Evolutionary conservation across 2,329 filamentous ascomycete genomes (phyloP).

Genomic region (Karstenula rhodostoma): DNA sequence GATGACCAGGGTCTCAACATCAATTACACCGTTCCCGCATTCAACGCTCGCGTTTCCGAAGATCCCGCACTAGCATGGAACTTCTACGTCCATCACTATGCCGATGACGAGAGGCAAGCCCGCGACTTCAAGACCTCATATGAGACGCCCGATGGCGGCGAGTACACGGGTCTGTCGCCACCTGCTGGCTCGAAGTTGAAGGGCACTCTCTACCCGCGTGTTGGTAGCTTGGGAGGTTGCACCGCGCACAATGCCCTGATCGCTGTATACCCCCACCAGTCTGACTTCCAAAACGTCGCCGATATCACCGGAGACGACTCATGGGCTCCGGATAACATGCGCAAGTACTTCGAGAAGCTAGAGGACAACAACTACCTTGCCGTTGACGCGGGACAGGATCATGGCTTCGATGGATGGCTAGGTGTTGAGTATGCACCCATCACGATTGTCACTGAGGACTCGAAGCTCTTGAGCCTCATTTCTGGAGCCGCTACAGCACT

Average conservation of each 20-base stretch:
- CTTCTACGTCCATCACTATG: constrained; percentile 70
- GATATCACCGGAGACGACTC: constrained; percentile 66
- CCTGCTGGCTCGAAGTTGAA: constrained; percentile 61
- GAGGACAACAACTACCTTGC: constrained; percentile 64
- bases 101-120: constrained; percentile 60
- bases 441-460: constrained; percentile 60
- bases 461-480: constrained; percentile 62
- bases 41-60: constrained; percentile 63
- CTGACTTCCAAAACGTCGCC: constrained; percentile 67
- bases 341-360: constrained; percentile 64
- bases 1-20: constrained; percentile 62
- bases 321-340: constrained; percentile 67
- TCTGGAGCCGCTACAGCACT: constrained; percentile 62
- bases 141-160: constrained; percentile 47
- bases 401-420: constrained; percentile 68
- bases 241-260: constrained; percentile 70
- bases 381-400: constrained; percentile 41
- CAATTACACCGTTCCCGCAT: constrained; percentile 64
- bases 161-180: constrained; percentile 60
- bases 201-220: constrained; percentile 67
- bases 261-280: constrained; percentile 64
- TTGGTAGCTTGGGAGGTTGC: constrained; percentile 66
- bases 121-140: constrained; percentile 69
- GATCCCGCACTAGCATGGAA: constrained; percentile 67
- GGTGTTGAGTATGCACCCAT: constrained; percentile 60